Base-by-base conservation (phyloP, 495 filamentous ascomycete species). In the Aspergillus olivimuriae region DNA sequence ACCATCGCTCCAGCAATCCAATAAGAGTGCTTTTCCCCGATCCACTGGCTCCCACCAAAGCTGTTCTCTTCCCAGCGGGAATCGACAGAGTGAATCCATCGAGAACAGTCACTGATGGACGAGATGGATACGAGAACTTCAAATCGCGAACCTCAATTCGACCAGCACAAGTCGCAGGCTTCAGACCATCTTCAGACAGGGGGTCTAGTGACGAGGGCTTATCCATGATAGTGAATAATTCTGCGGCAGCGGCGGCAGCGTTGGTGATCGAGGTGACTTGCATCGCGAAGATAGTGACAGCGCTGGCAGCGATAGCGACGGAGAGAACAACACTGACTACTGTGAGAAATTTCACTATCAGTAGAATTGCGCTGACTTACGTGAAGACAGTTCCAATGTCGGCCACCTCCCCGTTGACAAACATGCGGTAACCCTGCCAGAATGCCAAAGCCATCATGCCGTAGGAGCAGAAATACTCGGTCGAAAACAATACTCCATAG, bases 21-120 rank as follows among this genome's bases (percentile, higher is more conserved):
- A 81, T 73, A 33, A 85, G 73, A 0, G 81, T 85, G 37, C 73
- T 78, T 51, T 81, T 80, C 11, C 77, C 77, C 4, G 70, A 68
- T 0, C 77, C 77, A 10, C 66, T 72, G 4, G 70, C 58, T 12
- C 77, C 76, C 4, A 81, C 75, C 3, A 81, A 52, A 1, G 74
- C 77, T 7, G 68, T 63, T 24, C 71, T 71, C 39, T 75, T 65
- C 4, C 69, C 66, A 0, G 62, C 44, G n/a, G 52, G 53, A 38
- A 79, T 63, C 0, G 23, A 53, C 10, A 74, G 45, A 26, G 48
- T 67, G 10, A 76, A 49, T 1, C 55, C 53, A 8, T 53, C 48
- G 5, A 80, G 54, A 4, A 76, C 64, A 9, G 43, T 48, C 4
- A 57, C 47, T 10, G 59, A 48, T 0, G 65, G 62, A 0, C 75